Evolutionary conservation across 202 grass and related monocot species (phyloP).

Genomic region (Carex sylvatica): DNA sequence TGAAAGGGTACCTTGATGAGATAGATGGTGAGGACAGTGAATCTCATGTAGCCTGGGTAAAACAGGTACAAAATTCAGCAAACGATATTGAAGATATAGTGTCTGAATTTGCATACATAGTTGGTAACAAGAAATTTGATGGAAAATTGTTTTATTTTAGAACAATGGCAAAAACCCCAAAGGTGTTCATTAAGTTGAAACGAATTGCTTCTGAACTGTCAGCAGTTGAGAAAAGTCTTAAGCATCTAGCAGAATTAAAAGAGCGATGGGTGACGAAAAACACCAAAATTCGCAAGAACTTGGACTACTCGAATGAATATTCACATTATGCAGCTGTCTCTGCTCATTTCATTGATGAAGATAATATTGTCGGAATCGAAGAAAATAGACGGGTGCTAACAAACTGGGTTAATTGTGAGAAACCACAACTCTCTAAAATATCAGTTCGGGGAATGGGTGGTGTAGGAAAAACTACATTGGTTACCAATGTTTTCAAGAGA

Average conservation of each 20-base stretch:
- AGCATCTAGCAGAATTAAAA: slow-evolving; percentile 27
- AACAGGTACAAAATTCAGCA: slow-evolving; percentile 6
- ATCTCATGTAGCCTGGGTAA: slow-evolving; percentile 18
- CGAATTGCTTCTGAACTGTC: slow-evolving; percentile 22
- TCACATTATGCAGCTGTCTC: slow-evolving; percentile 6
- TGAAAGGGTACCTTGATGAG: slow-evolving; percentile 4
- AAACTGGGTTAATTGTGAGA: slow-evolving; percentile 5
- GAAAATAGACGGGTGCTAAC: slow-evolving; percentile 3
- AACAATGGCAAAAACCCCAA: slow-evolving; percentile 19
- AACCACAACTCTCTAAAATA: slow-evolving; percentile 18
- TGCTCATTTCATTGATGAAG: slow-evolving; percentile 36
- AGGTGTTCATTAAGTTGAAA: slow-evolving; percentile 24
- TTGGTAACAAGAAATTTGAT: neutral
- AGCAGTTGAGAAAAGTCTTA: slow-evolving; percentile 26
- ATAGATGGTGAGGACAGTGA: neutral
- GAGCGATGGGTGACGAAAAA: slow-evolving; percentile 15
- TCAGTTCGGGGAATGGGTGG: slow-evolving; percentile 37
- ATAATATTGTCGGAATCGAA: slow-evolving; percentile 43
- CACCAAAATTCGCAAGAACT: neutral
- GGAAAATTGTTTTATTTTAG: slow-evolving; percentile 25
- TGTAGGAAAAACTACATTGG: slow-evolving; percentile 38
- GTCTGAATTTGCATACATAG: slow-evolving; percentile 29
- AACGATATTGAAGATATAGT: slow-evolving; percentile 35
- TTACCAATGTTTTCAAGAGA: slow-evolving; percentile 29
- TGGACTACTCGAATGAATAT: neutral